Conservation (phyloP, 768 basidiomycete genomes). For the Russula abietina region DNA sequence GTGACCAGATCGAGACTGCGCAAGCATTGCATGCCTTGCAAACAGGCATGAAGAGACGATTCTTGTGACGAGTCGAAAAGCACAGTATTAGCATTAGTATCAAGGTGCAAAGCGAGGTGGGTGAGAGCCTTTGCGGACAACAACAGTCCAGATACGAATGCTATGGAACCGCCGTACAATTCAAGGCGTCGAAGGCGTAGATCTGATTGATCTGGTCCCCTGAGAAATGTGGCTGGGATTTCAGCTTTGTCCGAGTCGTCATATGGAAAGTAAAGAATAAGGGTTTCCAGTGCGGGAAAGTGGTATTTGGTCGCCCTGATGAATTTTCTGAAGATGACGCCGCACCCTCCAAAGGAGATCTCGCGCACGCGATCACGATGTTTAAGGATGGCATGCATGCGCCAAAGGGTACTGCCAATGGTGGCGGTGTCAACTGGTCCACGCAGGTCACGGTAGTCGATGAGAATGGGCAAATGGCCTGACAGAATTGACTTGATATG, state of each 20-base stretch:
- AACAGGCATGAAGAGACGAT: not conserved
- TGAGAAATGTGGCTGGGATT: not conserved
- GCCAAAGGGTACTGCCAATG: not conserved
- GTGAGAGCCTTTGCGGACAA: not conserved
- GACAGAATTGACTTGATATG: not conserved
- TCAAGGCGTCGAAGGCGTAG: not conserved
- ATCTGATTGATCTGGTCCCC: not conserved
- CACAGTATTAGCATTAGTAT: not conserved
- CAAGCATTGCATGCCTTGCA: not conserved
- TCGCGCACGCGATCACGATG: not conserved
- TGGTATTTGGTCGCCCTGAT: not conserved
- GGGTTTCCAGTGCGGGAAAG: constrained; percentile 8
- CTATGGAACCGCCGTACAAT: not conserved
- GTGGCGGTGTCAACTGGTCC: too few relatives aligned
- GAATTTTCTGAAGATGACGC: not conserved
- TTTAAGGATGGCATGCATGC: not conserved
- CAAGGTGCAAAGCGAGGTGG: not conserved
- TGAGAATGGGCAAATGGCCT: not conserved
- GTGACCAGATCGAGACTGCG: not conserved
- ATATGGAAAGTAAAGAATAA: not conserved
- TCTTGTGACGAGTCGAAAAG: not conserved
- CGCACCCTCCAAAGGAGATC: not conserved
- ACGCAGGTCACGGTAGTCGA: not conserved
- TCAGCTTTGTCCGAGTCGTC: accelerated
- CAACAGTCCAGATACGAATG: not conserved